These are phyloP conservation scores for Candida dajiaensis DNA, from an alignment of 805 yeast species.

Conservation along the genomic window DNA sequence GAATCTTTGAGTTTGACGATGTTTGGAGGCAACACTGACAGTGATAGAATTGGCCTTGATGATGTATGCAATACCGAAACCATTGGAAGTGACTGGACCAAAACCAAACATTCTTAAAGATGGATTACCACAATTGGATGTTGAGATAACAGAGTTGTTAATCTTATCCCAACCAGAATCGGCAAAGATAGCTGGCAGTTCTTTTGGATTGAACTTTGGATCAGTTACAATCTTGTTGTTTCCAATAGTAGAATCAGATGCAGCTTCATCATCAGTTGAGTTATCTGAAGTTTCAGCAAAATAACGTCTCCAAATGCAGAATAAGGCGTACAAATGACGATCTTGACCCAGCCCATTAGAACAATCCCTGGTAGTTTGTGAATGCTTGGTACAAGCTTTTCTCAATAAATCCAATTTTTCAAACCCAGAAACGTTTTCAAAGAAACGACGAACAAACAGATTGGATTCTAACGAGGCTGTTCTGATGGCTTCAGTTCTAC, in stretches of 20 bases:
- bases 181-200: slow-evolving; percentile 70
- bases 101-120: slow-evolving; percentile 83
- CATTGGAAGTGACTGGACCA: slow-evolving; percentile 86
- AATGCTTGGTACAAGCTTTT: slow-evolving; percentile 67
- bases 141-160: slow-evolving; percentile 73
- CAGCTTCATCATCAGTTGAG: slow-evolving; percentile 16
- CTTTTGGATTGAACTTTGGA: slow-evolving; percentile 18
- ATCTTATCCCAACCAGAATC: slow-evolving; percentile 86
- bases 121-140: slow-evolving; percentile 91
- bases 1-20: slow-evolving; percentile 79
- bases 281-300: slow-evolving; percentile 21
- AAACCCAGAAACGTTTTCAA: slow-evolving; percentile 56
- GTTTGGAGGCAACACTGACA: slow-evolving; percentile 80
- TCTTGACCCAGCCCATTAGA: slow-evolving; percentile 86
- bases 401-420: slow-evolving; percentile 53
- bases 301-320: slow-evolving; percentile 79
- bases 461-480: slow-evolving; percentile 79
- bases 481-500: slow-evolving; percentile 89
- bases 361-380: slow-evolving; percentile 60
- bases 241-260: slow-evolving; percentile 18
- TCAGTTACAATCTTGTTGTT: slow-evolving; percentile 6
- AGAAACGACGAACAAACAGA: slow-evolving; percentile 76
- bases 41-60: slow-evolving; percentile 75
- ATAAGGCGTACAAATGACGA: slow-evolving; percentile 81
- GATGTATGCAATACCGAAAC: slow-evolving; percentile 90